Percentiles rank a stretch among this genome's conserved stretches.
Conservation (phyloP, 1,284 basidiomycete genomes). For the Austroboletus novae-zelandiae region DNA sequence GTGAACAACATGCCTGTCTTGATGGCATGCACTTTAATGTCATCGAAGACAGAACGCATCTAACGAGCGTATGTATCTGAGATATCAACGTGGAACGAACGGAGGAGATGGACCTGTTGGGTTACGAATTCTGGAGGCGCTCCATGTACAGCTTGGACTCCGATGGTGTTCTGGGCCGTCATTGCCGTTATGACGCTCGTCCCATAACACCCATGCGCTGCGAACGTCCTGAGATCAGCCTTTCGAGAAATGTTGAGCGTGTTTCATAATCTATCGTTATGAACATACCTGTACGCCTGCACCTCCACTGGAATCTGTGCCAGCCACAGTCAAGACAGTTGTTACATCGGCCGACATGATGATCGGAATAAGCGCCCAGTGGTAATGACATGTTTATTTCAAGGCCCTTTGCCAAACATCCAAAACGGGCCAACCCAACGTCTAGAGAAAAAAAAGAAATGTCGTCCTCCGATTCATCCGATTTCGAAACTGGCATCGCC, state of each 20-base stretch:
- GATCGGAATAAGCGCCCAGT: neutral
- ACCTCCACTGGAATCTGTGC: conserved; percentile 86
- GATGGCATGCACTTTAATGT: conserved; percentile 73
- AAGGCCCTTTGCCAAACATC: conserved; percentile 28
- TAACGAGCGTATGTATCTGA: conserved; percentile 31
- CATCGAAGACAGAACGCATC: conserved; percentile 73
- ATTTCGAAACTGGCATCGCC: conserved; percentile 10
- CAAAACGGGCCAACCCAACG: conserved; percentile 2
- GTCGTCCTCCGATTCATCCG: conserved; percentile 22
- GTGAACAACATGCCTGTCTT: conserved; percentile 90
- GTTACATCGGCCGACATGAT: conserved; percentile 11
- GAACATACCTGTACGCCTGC: conserved; percentile 83
- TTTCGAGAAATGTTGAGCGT: conserved; percentile 24
- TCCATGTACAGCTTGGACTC: conserved; percentile 74
- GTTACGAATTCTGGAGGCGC: conserved; percentile 67
- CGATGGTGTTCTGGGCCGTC: conserved; percentile 89
- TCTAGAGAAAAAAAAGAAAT: conserved; percentile 7
- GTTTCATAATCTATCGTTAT: neutral
- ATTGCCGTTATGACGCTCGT: conserved; percentile 86
- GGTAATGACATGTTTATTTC: conserved; percentile 20
- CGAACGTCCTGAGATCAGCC: conserved; percentile 87
- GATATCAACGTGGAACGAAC: neutral
- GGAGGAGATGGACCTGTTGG: conserved; percentile 54
- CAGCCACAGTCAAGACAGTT: conserved; percentile 71
- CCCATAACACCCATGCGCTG: conserved; percentile 80